These are phyloP conservation scores for Aspergillus steynii DNA, from an alignment of 495 filamentous ascomycete genomes.

Conservation along the genomic window DNA sequence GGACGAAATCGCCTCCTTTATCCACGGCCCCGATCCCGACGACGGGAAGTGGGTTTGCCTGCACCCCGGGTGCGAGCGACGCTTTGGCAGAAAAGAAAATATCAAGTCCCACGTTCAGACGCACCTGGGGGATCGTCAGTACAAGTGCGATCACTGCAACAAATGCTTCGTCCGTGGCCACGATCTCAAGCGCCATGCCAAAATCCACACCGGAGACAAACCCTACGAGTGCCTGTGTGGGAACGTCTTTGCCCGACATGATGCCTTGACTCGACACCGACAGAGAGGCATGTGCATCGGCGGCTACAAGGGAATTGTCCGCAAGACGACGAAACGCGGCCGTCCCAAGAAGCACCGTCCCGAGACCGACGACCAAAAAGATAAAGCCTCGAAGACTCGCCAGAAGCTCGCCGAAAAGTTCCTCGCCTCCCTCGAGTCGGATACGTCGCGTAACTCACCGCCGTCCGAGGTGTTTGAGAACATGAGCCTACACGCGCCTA, in stretches of 20 bases:
- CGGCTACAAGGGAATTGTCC: slow-evolving; percentile 79
- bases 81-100: slow-evolving; percentile 93
- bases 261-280: slow-evolving; percentile 89
- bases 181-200: slow-evolving; percentile 93
- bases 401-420: slow-evolving; percentile 45
- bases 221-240: slow-evolving; percentile 90
- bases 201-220: slow-evolving; percentile 93
- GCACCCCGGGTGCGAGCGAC: slow-evolving; percentile 76
- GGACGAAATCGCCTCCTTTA: slow-evolving; percentile 84
- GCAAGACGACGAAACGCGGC: slow-evolving; percentile 67
- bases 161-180: slow-evolving; percentile 97
- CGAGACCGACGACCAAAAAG: slow-evolving; percentile 64
- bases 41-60: slow-evolving; percentile 83
- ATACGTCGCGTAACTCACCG: slow-evolving; percentile 30
- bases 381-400: slow-evolving; percentile 58
- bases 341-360: slow-evolving; percentile 65
- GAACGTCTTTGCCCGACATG: slow-evolving; percentile 87
- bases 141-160: slow-evolving; percentile 79
- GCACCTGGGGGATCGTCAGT: slow-evolving; percentile 93
- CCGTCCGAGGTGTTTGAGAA: slow-evolving; percentile 38
- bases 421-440: slow-evolving; percentile 37
- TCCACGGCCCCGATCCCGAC: slow-evolving; percentile 71
- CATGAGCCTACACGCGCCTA: slow-evolving; percentile 51
- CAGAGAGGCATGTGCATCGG: slow-evolving; percentile 95
- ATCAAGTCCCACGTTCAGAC: slow-evolving; percentile 98